phyloP scores from a whole-genome alignment of 2,329 filamentous ascomycete species.

The Claviceps pazoutovae region DNA sequence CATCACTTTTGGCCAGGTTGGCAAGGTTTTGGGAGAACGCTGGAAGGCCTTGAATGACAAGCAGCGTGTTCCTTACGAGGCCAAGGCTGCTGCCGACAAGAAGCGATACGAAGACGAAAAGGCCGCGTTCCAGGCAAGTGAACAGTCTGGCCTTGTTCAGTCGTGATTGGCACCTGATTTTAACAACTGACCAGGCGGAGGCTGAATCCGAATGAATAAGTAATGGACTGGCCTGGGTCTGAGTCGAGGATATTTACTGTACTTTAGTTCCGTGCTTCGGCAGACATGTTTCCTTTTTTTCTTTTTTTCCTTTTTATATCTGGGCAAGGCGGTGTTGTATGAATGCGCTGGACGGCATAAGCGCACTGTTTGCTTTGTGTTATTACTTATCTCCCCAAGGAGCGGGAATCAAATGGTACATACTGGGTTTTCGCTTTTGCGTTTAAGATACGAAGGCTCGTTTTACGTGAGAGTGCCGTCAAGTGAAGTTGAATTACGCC shows the following conservation, averaged over 20 bases:
- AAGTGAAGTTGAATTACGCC: too few species aligned
- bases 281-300: slow-evolving; percentile 17
- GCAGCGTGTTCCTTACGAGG: slow-evolving; percentile 87
- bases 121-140: slow-evolving; percentile 72
- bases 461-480: too few species aligned
- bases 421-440: slow-evolving; percentile 20
- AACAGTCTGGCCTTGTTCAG: not conserved
- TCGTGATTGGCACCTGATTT: not conserved
- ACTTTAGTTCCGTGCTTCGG: slow-evolving; percentile 8
- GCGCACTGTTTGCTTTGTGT: slow-evolving; percentile 10
- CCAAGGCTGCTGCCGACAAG: slow-evolving; percentile 94
- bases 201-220: slow-evolving; percentile 34
- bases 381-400: slow-evolving; percentile 6
- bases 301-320: slow-evolving; percentile 11
- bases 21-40: slow-evolving; percentile 94
- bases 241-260: slow-evolving; percentile 5
- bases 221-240: slow-evolving; percentile 3
- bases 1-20: slow-evolving; percentile 96
- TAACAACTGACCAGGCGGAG: slow-evolving; percentile 30
- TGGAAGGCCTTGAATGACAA: slow-evolving; percentile 96
- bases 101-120: slow-evolving; percentile 99
- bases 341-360: slow-evolving; percentile 23
- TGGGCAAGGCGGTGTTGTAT: slow-evolving; percentile 29
- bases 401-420: slow-evolving; percentile 17
- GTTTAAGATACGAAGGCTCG: slow-evolving; percentile 6